Evolutionary conservation across 192 early-diverging fungal species (phyloP), one percentile per base, ranked within the genome.

Genomic region (Helicostylum pulchrum): DNA sequence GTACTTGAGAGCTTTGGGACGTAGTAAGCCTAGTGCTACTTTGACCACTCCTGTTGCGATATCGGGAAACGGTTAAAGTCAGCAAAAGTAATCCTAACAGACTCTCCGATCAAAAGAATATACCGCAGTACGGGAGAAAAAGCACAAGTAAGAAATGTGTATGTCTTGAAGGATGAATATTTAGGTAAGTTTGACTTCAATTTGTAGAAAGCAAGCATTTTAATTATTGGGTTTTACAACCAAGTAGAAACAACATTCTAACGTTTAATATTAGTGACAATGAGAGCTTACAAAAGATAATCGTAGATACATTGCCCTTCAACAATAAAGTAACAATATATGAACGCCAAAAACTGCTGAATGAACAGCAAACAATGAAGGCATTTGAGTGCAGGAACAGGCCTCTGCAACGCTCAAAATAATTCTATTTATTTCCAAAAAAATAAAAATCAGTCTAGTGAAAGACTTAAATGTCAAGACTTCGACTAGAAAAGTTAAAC

Each of bases 141-240:
- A 59, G 56, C 21, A 59, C 42, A 19, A 61, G 23, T 11, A 61
- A 61, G 49, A 36, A 34, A 53, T 51, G 6, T 5, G 8, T 5
- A 44, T 15, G 34, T n/a, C 10, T 39, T 66, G 14, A 53, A 66
- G 46, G 44, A 66, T 39, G 64, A 56, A 56, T 59, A 59, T 26
- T 59, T 55, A 36, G 53, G 53, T 59, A 30, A 59, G 56, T 59
- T 59, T 59, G 42, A 59, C 56, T 59, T 45, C 44, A 59, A 59
- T 59, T 59, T 59, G 56, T 59, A 59, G 23, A 59, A 45, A 30
- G 56, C 42, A 43, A 26, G 44, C 56, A 59, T 34, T 59, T 59
- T 43, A 59, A 45, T 59, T 43, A 59, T 59, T 45, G 44, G n/a
- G 56, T 59, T 59, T 59, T 46, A 59, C 31, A 50, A 34, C 12